phyloP scores from a whole-genome alignment of 352 stramenopile species.

The Phytophthora ramorum region DNA sequence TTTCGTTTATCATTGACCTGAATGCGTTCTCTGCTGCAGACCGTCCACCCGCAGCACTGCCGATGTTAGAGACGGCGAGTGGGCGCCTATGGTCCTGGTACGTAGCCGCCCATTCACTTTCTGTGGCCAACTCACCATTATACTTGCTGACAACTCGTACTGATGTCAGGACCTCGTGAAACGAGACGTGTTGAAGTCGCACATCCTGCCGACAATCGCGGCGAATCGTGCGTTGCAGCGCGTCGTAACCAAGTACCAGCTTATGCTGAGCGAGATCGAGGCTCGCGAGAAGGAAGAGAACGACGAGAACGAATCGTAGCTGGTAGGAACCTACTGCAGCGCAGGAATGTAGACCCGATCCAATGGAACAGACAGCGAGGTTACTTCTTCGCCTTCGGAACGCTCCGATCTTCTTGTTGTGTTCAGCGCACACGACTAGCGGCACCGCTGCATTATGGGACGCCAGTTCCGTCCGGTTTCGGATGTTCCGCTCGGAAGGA shows the following conservation, averaged over 20 bases:
- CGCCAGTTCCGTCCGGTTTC: conserved; percentile 20
- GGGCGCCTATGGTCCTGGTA: conserved; percentile 58
- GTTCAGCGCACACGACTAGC: conserved; percentile 23
- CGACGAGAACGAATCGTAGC: conserved; percentile 18
- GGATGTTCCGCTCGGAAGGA: conserved; percentile 7
- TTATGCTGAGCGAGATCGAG: conserved; percentile 82
- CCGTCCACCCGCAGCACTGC: conserved; percentile 16
- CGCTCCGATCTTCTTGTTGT: conserved; percentile 13
- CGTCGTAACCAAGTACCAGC: conserved; percentile 84
- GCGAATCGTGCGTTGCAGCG: conserved; percentile 83
- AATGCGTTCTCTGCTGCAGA: conserved; percentile 12
- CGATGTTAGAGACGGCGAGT: conserved; percentile 22
- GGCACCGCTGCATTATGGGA: background rate
- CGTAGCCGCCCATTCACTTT: conserved; percentile 13
- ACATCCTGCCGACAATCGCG: conserved; percentile 82
- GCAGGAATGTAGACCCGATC: conserved; percentile 1
- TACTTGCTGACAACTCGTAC: conserved; percentile 17
- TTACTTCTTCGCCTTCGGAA: conserved; percentile 6
- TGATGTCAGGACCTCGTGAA: conserved; percentile 62
- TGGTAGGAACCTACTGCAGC: conserved; percentile 6
- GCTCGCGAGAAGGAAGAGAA: conserved; percentile 43
- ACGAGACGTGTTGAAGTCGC: conserved; percentile 74
- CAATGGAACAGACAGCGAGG: conserved; percentile 15
- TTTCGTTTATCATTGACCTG: background rate
- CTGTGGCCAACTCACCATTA: conserved; percentile 12